These are phyloP conservation scores for Parastagonospora nodorum DNA, from an alignment of 2,329 filamentous ascomycete species.

Conservation along the genomic window DNA sequence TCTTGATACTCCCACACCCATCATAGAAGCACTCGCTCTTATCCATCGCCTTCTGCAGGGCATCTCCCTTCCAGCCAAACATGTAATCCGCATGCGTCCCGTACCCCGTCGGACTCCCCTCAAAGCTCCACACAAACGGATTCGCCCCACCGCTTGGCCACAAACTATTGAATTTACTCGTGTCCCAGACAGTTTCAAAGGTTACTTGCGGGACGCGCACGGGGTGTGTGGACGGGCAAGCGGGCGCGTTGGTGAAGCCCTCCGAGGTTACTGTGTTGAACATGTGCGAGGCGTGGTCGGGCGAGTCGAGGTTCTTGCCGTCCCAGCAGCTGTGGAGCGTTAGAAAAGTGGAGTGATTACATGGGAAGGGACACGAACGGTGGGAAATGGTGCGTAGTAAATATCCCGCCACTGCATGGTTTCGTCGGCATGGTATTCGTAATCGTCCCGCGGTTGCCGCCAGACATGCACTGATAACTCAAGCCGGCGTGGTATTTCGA, in stretches of 20 bases:
- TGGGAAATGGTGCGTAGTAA: slow-evolving; percentile 31
- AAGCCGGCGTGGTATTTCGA: slow-evolving; percentile 23
- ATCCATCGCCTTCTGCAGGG: slow-evolving; percentile 20
- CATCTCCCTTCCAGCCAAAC: slow-evolving; percentile 26
- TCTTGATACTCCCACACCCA: slow-evolving; percentile 25
- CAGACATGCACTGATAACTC: slow-evolving; percentile 27
- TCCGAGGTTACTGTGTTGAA: slow-evolving; percentile 26
- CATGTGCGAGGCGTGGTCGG: slow-evolving; percentile 60
- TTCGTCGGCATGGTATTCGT: slow-evolving; percentile 24
- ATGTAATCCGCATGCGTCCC: slow-evolving; percentile 33
- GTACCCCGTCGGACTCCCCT: slow-evolving; percentile 14
- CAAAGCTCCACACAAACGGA: slow-evolving; percentile 27
- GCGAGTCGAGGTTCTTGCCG: slow-evolving; percentile 47
- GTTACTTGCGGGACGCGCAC: slow-evolving; percentile 30
- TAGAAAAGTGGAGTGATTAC: neutral
- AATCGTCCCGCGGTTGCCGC: slow-evolving; percentile 22
- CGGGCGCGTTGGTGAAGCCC: slow-evolving; percentile 26
- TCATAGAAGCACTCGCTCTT: slow-evolving; percentile 26
- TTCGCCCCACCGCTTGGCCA: slow-evolving; percentile 22
- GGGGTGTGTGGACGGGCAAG: slow-evolving; percentile 27
- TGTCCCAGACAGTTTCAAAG: slow-evolving; percentile 31
- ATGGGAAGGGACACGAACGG: slow-evolving; percentile 15
- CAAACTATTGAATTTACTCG: slow-evolving; percentile 30
- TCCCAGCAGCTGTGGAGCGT: slow-evolving; percentile 41
- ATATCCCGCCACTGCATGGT: slow-evolving; percentile 32